A percentile compares a stretch with the other conserved stretches of the same genome.
Evolutionary conservation across 2,329 filamentous ascomycete species (phyloP).

Genomic region (Cyclaneusma minus): DNA sequence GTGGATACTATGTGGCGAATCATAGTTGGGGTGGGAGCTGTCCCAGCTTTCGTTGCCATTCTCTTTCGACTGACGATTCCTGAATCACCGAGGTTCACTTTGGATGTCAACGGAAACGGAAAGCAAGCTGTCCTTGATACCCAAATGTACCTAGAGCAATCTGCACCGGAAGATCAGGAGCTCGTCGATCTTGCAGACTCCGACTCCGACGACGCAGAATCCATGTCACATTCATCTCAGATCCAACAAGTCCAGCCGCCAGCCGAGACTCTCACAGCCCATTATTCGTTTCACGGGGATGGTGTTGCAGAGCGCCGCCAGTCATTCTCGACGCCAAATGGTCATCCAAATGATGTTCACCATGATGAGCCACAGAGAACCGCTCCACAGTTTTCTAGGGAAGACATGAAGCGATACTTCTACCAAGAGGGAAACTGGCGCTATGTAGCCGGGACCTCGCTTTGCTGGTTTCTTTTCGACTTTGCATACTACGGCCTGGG

Average conservation of each 20-base stretch:
- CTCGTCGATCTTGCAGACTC: background rate
- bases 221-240: too few relatives aligned
- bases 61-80: constrained; percentile 52
- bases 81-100: constrained; percentile 48
- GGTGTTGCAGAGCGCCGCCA: too few relatives aligned
- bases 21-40: constrained; percentile 47
- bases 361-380: too few relatives aligned
- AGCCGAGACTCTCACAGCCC: too few relatives aligned
- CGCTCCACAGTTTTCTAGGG: constrained; percentile 31
- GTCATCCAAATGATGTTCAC: too few relatives aligned
- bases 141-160: constrained; percentile 8
- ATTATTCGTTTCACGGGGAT: too few relatives aligned
- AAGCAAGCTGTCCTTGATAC: constrained; percentile 42
- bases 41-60: constrained; percentile 47
- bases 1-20: constrained; percentile 52
- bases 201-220: constrained; percentile 21
- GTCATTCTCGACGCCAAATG: too few relatives aligned
- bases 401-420: constrained; percentile 34
- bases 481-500: constrained; percentile 30
- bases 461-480: constrained; percentile 12
- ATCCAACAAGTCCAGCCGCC: too few relatives aligned
- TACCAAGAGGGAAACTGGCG: constrained; percentile 30
- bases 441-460: constrained; percentile 20
- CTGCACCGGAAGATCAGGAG: constrained; percentile 1
- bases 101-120: constrained; percentile 48